Base-by-base conservation (phyloP, 805 yeast genomes). In the Isabelozyma rhagii region DNA sequence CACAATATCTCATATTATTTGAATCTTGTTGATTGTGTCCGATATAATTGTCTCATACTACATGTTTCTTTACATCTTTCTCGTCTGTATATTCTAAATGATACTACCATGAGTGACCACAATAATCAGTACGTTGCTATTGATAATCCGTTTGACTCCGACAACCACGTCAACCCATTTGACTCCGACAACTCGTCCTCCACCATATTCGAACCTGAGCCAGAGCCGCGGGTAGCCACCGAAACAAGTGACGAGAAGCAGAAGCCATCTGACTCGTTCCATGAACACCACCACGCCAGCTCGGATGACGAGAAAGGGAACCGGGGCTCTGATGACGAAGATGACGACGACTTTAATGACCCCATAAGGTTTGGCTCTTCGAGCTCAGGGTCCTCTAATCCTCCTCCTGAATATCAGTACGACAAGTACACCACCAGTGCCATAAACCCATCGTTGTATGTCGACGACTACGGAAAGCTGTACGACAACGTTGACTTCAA, bases 401-500 rank as follows among this genome's bases (percentile, higher is more conserved):
- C 45, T 28, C 36, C 36, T 31, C 36, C 36, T 10, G 36, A 31
- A 9, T 31, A 31, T 31, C 36, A 31, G 36, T 31, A 31, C 36
- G 36, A 31, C 8, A 31, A 31, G 36, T 31, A 31, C 36, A 21
- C 14, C 15, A 28, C 38, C 13, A 43, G 17, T 15, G n/a, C 45
- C 21, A 39, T 39, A 10, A 28, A 27, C 11, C 47, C 44, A 11
- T 41, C 46, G 31, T 44, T 45, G 36, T 61, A 52, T 47, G 47
- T 50, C 3, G 76, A 72, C 50, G 62, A 59, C 39, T 69, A 57
- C 49, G 77, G 76, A 5, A 68, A 71, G 45, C 31, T 45, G 8
- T 74, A 74, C 51, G 64, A 57, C 17, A 69, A 72, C 44, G 56
- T 74, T 8, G 70, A 74, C 52, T 74, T 73, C 48, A 63, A 73